phyloP scores from a whole-genome alignment of 202 grass and related monocot genomes.

The Carex arenaria region DNA sequence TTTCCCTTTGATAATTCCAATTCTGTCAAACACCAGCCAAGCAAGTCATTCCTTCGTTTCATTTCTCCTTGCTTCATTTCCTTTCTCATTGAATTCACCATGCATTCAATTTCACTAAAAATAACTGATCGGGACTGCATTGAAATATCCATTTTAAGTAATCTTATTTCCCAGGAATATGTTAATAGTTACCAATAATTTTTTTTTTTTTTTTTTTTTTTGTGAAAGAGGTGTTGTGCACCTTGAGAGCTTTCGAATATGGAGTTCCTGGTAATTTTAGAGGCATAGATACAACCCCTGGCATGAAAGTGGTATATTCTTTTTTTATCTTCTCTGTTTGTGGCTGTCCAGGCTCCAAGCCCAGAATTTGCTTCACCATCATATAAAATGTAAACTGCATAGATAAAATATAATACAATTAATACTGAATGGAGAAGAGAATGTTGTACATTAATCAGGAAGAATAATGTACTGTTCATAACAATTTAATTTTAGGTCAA shows the following conservation, averaged over 20 bases:
- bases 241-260: constrained; percentile 31
- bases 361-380: constrained; percentile 34
- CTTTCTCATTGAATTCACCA: not conserved
- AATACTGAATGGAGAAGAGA: not conserved
- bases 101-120: not conserved
- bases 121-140: constrained; percentile 15
- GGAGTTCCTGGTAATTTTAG: constrained; percentile 33
- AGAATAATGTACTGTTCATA: not conserved
- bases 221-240: not conserved
- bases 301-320: constrained; percentile 29
- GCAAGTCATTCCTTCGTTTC: constrained; percentile 7
- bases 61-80: constrained; percentile 10
- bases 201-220: not conserved
- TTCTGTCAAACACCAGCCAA: constrained; percentile 20
- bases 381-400: constrained; percentile 36
- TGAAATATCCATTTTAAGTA: not conserved
- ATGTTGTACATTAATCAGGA: not conserved
- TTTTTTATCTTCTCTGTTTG: constrained; percentile 15
- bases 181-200: not conserved
- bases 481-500: not conserved
- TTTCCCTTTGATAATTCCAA: constrained; percentile 18
- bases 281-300: constrained; percentile 26
- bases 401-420: not conserved
- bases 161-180: not conserved
- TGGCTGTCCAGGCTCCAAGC: constrained; percentile 12